Base-by-base conservation (phyloP, 1,284 basidiomycete genomes). In the Fomitopsis palustris region DNA sequence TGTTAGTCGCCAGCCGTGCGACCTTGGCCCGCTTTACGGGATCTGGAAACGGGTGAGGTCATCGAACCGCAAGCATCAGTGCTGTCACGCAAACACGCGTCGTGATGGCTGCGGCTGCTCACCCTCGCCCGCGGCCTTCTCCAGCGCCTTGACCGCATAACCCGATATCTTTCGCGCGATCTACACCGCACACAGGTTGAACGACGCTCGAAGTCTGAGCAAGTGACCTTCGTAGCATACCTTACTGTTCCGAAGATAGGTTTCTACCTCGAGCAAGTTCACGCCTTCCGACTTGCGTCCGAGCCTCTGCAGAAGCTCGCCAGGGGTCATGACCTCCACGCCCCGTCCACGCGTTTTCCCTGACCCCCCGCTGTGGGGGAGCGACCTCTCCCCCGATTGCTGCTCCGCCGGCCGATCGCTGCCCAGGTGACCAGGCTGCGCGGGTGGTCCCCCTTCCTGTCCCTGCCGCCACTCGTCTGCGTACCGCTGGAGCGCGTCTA, bases 201-300 rank as follows among this genome's bases (percentile, higher is more conserved):
- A 35, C 33, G 43, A 5, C 23, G 16, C 27, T n/a, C 23, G 9
- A 23, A 59, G 12, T 59, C 53, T 25, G 59, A 23, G 45, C 69
- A 67, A 17, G 21, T 12, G 17, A 17, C 31, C 69, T 6, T 17
- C 0, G 47, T 63, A 71, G 4, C 82, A 76, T 49, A 95, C 90
- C 79, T 96, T 96, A 69, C 92, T 96, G 58, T 82, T 84, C 70
- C 86, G 89, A 53, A 98, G 76, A 75, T 98, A 99, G 14, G 76
- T 75, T 65, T 93, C 90, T 31, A 98, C 81, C 69, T 94, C 92
- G 54, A 95, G 75, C 49, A 96, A 73, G 69, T 98, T 98, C 60
- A 89, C 87, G 38, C 81, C 84, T 67, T 78, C 81, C n/a, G 82
- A 84, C 68, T 82, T 88, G 61, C 79, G 79, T 0, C 90, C 93